Percentiles rank a stretch among this genome's conserved stretches.
phyloP scores from a whole-genome alignment of 176 grass and related monocot species.

The Typha latifolia region DNA sequence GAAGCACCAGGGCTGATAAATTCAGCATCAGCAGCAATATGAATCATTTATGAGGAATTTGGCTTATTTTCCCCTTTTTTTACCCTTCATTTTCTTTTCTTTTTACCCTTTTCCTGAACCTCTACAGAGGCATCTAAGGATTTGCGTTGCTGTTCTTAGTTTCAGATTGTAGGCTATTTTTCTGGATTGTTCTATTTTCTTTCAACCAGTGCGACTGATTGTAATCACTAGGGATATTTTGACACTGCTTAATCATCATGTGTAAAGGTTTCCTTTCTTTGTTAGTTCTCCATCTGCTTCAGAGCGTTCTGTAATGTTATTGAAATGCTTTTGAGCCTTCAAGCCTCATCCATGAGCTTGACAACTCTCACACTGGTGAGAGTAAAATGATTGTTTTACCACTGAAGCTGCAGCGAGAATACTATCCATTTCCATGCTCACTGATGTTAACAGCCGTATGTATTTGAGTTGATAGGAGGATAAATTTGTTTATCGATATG shows the following conservation, averaged over 20 bases:
- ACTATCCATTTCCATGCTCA: too few relatives aligned
- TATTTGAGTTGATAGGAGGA: too few relatives aligned
- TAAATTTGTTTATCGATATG: too few relatives aligned
- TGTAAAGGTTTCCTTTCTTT: not conserved
- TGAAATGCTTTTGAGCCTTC: too few relatives aligned
- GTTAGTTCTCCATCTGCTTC: too few relatives aligned
- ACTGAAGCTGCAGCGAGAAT: too few relatives aligned
- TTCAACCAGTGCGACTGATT: not conserved
- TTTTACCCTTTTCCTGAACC: not conserved
- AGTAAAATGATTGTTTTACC: too few relatives aligned
- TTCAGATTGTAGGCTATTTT: not conserved
- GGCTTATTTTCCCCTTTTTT: not conserved
- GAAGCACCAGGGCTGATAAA: slow-evolving; percentile 1
- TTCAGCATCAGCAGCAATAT: slow-evolving; percentile 2
- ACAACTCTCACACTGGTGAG: too few relatives aligned
- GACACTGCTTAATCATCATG: not conserved
- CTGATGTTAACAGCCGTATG: too few relatives aligned
- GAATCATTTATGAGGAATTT: not conserved
- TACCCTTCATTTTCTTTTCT: not conserved
- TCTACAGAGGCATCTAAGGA: not conserved
- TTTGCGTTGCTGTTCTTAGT: not conserved
- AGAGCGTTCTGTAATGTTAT: too few relatives aligned
- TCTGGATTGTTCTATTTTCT: not conserved
- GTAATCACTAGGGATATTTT: not conserved
- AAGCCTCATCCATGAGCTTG: too few relatives aligned